Percentiles rank a stretch among this genome's conserved stretches.
Evolutionary conservation across 2,329 filamentous ascomycete genomes (phyloP).

Genomic region (Aspergillus pseudoviridinutans): DNA sequence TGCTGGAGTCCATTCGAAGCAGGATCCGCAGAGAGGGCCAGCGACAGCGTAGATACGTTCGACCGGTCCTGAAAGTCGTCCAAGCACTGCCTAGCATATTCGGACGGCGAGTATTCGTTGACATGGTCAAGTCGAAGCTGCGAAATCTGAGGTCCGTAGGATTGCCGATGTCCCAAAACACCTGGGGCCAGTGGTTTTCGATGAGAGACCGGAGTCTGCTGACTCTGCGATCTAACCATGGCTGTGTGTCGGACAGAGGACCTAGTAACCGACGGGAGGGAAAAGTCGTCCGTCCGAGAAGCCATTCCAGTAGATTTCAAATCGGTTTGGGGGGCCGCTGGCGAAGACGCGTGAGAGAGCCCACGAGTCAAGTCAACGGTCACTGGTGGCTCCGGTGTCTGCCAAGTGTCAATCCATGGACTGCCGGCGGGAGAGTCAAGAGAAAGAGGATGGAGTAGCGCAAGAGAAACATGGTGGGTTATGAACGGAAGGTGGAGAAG

Average conservation of each 20-base stretch:
- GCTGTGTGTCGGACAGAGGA: constrained; percentile 29
- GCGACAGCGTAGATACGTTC: constrained; percentile 19
- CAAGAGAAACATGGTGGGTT: constrained; percentile 22
- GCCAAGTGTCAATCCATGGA: constrained; percentile 41
- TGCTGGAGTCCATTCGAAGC: constrained; percentile 22
- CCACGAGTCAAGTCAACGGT: constrained; percentile 29
- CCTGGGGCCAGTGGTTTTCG: constrained; percentile 21
- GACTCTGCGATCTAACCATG: constrained; percentile 39
- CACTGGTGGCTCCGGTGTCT: constrained; percentile 38
- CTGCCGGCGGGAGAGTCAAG: constrained; percentile 23
- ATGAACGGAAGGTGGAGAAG: constrained; percentile 18
- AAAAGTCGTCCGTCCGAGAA: constrained; percentile 22
- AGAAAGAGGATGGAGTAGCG: constrained; percentile 16
- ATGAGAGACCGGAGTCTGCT: constrained; percentile 32
- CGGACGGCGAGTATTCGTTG: constrained; percentile 40
- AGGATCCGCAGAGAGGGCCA: constrained; percentile 22
- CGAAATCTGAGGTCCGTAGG: constrained; percentile 26
- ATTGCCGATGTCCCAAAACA: constrained; percentile 28
- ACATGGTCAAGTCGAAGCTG: constrained; percentile 33
- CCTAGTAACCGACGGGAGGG: constrained; percentile 22
- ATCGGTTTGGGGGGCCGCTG: constrained; percentile 20
- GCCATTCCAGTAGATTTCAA: constrained; percentile 23
- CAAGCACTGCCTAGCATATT: constrained; percentile 37
- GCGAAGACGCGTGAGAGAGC: constrained; percentile 28
- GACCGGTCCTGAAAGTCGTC: constrained; percentile 26